Percentiles rank a stretch among this genome's conserved stretches.
These are phyloP conservation scores for Thymus mandschuricus DNA, from an alignment of 257 asterid species.

Conservation along the genomic window DNA sequence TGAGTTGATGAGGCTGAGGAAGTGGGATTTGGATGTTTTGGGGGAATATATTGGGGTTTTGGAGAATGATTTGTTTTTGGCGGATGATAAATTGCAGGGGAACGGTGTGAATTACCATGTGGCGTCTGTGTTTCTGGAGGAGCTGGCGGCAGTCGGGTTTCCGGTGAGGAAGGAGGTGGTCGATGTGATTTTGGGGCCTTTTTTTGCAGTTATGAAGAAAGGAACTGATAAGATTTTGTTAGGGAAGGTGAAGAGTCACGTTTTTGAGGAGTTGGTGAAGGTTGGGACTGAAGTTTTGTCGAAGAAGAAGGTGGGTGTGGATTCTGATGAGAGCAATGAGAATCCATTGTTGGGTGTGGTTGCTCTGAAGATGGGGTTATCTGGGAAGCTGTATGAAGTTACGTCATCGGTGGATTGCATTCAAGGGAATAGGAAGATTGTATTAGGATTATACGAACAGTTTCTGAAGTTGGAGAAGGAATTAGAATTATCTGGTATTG, in stretches of 20 bases:
- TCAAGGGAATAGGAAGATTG: conserved; percentile 85
- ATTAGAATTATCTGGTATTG: conserved; percentile 56
- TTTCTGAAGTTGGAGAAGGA: conserved; percentile 83
- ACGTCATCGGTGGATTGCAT: conserved; percentile 68
- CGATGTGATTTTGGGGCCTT: conserved; percentile 61
- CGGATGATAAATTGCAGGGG: conserved; percentile 74
- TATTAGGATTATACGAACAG: conserved; percentile 69
- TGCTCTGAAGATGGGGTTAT: conserved; percentile 70
- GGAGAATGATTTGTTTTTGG: conserved; percentile 62
- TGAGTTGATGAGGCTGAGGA: conserved; percentile 50
- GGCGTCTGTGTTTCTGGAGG: conserved; percentile 82
- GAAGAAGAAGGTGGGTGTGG: conserved; percentile 51
- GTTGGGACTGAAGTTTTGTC: conserved; percentile 56
- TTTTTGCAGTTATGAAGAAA: conserved; percentile 54
- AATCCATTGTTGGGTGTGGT: conserved; percentile 60
- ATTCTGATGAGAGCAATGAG: conserved; percentile 46
- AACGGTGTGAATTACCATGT: conserved; percentile 90
- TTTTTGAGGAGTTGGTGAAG: conserved; percentile 70
- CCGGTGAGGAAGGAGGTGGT: conserved; percentile 64
- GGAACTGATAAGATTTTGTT: conserved; percentile 71
- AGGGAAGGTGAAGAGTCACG: conserved; percentile 73
- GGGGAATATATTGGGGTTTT: conserved; percentile 51
- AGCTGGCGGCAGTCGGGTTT: conserved; percentile 63
- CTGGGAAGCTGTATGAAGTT: conserved; percentile 59
- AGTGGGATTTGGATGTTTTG: conserved; percentile 69